Percentiles rank a stretch among this genome's conserved stretches.
Conservation (phyloP, 2,329 filamentous ascomycete species). For the Pseudocercospora macadamiae region DNA sequence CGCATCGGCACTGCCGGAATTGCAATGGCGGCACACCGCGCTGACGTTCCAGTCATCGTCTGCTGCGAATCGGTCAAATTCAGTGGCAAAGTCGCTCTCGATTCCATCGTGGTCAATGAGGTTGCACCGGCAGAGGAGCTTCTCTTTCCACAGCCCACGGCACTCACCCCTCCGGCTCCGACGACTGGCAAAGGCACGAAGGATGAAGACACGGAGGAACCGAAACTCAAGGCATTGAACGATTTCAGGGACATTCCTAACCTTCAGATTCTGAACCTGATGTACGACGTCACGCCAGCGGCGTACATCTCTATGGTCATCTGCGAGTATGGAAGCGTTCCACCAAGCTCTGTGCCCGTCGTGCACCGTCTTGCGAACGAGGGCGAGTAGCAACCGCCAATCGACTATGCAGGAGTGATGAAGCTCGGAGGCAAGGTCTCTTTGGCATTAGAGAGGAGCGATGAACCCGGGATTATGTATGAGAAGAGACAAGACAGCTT, state of each 20-base stretch:
- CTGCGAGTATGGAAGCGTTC: conserved; percentile 85
- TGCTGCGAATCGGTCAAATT: conserved; percentile 97
- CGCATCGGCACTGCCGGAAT: conserved; percentile 85
- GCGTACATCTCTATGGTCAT: conserved; percentile 86
- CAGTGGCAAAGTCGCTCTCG: conserved; percentile 82
- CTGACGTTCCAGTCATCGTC: conserved; percentile 79
- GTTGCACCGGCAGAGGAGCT: conserved; percentile 76
- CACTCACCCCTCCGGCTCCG: not conserved
- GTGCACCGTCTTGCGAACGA: conserved; percentile 58
- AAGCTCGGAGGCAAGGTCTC: not conserved
- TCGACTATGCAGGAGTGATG: not conserved
- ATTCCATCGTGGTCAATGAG: conserved; percentile 94
- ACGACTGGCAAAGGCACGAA: conserved; percentile 23
- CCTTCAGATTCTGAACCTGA: conserved; percentile 69
- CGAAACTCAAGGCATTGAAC: conserved; percentile 42
- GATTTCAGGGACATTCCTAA: conserved; percentile 63
- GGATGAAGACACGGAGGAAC: conserved; percentile 32
- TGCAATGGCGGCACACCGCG: conserved; percentile 77
- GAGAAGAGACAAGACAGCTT: not conserved
- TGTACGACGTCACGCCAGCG: conserved; percentile 91
- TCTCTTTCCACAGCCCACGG: conserved; percentile 27
- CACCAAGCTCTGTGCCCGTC: conserved; percentile 81
- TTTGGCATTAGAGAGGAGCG: not conserved
- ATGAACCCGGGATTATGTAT: not conserved
- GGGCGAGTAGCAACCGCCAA: conserved; percentile 22